Evolutionary conservation across 2,329 filamentous ascomycete genomes (phyloP), one percentile per base, ranked within the genome.

Genomic region (Diaporthe aspalathi): DNA sequence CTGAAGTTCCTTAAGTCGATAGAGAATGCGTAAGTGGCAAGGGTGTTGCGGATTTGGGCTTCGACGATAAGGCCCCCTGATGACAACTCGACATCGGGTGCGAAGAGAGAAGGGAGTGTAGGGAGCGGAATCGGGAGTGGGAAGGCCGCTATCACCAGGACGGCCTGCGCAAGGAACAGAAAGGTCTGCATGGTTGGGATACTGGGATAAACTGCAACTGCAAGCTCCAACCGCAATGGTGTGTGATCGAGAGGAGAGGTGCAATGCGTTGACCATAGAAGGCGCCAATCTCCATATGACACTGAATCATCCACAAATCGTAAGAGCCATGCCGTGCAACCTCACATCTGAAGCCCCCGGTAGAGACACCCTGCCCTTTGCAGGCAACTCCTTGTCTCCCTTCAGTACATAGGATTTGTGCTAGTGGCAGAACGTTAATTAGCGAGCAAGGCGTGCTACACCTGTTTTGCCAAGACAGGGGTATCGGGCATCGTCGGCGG

Each of bases 1-100:
- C 38, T 60, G 38, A 60, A 60, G 17, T 60, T 60, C 22, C 29
- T 43, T 16, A 38, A 60, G 38, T 60, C 56, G 38, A 60, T 60
- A 5, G 56, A 27, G 14, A 45, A 20, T 5, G 38, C 24, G 22
- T 60, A 60, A 8, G 38, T 45, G 22, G 56, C 38, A 20, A 60
- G 56, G 4, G 56, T 60, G 22, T 45, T 45, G 56, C 56, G 56
- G 24, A 60, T 60, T 24, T 60, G 56, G 16, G 56, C 29, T 17
- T 60, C 38, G n/a, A 24, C 22, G 16, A 60, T 27, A 24, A 12
- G 56, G 38, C 45, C 56, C 20, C 16, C 8, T n/a, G 38, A 2
- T 60, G 24, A 60, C 38, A 40, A 16, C 16, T 29, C 27, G 16
- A 17, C 22, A 24, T 45, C 38, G 38, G 56, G 56, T 27, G 38